Base-by-base conservation (phyloP, 441 rosid genomes). In the Macaranga tanarius region DNA sequence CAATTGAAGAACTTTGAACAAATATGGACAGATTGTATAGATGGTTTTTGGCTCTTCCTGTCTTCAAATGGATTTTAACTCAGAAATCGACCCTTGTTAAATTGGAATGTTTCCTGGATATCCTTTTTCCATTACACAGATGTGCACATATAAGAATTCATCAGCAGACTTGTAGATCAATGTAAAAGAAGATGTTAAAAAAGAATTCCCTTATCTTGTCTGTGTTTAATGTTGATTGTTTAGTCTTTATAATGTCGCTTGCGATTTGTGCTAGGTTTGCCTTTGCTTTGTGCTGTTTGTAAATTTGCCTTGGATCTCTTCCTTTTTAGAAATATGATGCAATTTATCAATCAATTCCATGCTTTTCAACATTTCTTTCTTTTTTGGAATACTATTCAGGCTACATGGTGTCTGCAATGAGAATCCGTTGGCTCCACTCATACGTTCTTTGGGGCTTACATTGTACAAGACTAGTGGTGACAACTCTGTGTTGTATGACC, bases 321-420 rank as follows among this genome's bases (percentile, higher is more conserved):
- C 12, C 28, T 40, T 12, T 50, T 25, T 42, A n/a, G 2, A 67
- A 62, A 59, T 58, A n/a, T 59, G 48, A 66, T 23, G 22, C 56
- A 71, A 70, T 65, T 65, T n/a, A 34, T 45, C 60, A 12, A 61
- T 65, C n/a, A 5, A 34, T 66, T 19, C 38, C 38, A 15, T 31
- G 22, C 59, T 51, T 9, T 56, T 15, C 57, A 23, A 34, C 65
- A 5, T 26, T 20, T 20, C 40, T 12, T 40, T 63, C 10, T 42
- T 60, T 60, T 17, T 56, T 19, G 63, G 26, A 73, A 34, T 73
- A 34, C 47, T 65, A 17, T 77, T 12, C 86, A 92, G 97, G 97
- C 82, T 92, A 69, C 97, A 90, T 81, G 97, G 97, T 67, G 96
- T 88, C 65, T 92, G 94, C 76, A 83, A 90, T 63, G 96, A 92